phyloP scores from a whole-genome alignment of 169 alveolate genomes.

The Babesia microti region DNA sequence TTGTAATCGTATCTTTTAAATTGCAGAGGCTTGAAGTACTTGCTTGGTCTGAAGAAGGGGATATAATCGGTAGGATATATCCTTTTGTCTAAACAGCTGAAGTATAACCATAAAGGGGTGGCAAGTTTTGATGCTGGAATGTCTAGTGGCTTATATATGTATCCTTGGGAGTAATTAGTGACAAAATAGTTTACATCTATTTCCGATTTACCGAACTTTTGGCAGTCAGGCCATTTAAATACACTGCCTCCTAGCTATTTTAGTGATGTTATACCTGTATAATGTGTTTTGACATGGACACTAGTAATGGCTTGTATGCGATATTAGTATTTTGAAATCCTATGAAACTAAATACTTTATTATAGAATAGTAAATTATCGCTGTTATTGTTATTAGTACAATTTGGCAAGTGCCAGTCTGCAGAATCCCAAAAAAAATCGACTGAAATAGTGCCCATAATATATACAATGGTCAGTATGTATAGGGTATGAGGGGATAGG shows the following conservation, averaged over 20 bases:
- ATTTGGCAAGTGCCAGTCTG: too few relatives aligned
- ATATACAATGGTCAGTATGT: too few relatives aligned
- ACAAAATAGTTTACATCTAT: conserved; percentile 13
- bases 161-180: conserved; percentile 39
- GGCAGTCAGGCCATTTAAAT: conserved; percentile 21
- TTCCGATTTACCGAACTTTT: conserved; percentile 8
- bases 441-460: too few relatives aligned
- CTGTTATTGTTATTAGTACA: too few relatives aligned
- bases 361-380: too few relatives aligned
- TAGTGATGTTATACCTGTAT: conserved; percentile 25
- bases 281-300: too few relatives aligned
- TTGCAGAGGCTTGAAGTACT: conserved; percentile 18
- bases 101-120: conserved; percentile 43
- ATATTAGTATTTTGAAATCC: too few relatives aligned
- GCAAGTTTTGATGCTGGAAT: conserved; percentile 20
- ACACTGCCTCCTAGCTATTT: conserved; percentile 28
- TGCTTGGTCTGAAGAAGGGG: conserved; percentile 33
- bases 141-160: conserved; percentile 11
- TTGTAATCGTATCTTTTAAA: conserved; percentile 14
- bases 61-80: conserved; percentile 12
- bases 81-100: conserved; percentile 21
- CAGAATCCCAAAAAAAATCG: too few relatives aligned
- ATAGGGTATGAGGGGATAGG: too few relatives aligned
- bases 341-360: too few relatives aligned
- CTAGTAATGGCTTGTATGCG: too few relatives aligned